phyloP scores from a whole-genome alignment of 1,139 yeast genomes.

The Meyerozyma guilliermondii region DNA sequence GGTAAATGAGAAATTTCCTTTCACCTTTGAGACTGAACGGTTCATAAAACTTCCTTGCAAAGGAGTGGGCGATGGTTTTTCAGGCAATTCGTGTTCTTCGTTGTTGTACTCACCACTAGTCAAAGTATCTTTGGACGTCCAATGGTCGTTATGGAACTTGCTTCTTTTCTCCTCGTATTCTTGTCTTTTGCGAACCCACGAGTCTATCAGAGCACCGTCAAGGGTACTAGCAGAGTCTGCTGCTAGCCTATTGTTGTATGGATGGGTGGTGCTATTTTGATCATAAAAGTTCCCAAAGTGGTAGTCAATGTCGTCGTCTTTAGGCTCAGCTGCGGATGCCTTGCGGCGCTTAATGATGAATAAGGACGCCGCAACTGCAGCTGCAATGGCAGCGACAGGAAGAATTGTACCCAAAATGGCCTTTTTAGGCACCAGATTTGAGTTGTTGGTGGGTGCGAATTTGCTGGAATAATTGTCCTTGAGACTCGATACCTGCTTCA shows the following conservation, averaged over 20 bases:
- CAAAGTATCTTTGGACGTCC: slow-evolving; percentile 28
- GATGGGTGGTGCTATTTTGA: slow-evolving; percentile 5
- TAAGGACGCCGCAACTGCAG: slow-evolving; percentile 14
- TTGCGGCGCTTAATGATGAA: slow-evolving; percentile 18
- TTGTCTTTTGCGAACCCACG: slow-evolving; percentile 51
- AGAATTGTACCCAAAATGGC: slow-evolving; percentile 35
- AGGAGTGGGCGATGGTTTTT: slow-evolving; percentile 4
- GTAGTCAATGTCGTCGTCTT: slow-evolving; percentile 28
- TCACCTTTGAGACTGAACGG: slow-evolving; percentile 18
- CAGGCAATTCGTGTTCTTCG: slow-evolving; percentile 5
- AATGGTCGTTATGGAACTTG: slow-evolving; percentile 18
- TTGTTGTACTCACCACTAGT: slow-evolving; percentile 8
- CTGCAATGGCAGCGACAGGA: slow-evolving; percentile 21
- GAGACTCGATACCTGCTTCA: slow-evolving; percentile 13
- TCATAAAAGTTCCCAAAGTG: slow-evolving; percentile 29
- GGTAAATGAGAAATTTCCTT: slow-evolving; percentile 20
- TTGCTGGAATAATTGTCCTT: slow-evolving; percentile 1
- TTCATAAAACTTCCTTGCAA: slow-evolving; percentile 10
- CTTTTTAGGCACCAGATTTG: slow-evolving; percentile 15
- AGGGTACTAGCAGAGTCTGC: slow-evolving; percentile 39
- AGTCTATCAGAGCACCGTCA: slow-evolving; percentile 28
- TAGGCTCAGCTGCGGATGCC: slow-evolving; percentile 8
- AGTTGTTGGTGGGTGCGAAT: neutral
- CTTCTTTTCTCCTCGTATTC: slow-evolving; percentile 35
- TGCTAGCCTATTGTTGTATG: slow-evolving; percentile 5